Percentiles rank a stretch among this genome's conserved stretches.
These are phyloP conservation scores for Tricholoma bakamatsutake DNA, from an alignment of 768 basidiomycete genomes.

Conservation along the genomic window DNA sequence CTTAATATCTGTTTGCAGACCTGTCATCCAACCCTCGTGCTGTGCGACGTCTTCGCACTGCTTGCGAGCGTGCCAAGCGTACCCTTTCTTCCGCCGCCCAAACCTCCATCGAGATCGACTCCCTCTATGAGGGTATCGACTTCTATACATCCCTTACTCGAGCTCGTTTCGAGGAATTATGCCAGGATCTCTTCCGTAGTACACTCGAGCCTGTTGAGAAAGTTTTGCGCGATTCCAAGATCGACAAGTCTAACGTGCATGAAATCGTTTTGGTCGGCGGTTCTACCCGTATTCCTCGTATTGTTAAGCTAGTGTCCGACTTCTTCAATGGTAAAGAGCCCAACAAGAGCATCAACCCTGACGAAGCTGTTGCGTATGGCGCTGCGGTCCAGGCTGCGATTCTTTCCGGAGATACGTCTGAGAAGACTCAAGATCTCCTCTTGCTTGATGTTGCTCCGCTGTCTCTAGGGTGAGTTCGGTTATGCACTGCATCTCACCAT, in stretches of 20 bases:
- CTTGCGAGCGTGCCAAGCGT: constrained; percentile 98
- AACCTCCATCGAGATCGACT: constrained; percentile 97
- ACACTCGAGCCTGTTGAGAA: constrained; percentile 96
- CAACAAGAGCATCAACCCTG: constrained; percentile 99
- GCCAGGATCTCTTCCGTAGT: constrained; percentile 90
- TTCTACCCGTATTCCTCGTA: constrained; percentile 96
- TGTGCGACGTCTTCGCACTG: constrained; percentile 93
- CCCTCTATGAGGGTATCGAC: constrained; percentile 95
- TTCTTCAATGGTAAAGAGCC: constrained; percentile 99
- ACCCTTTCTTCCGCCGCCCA: constrained; percentile 96
- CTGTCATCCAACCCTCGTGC: constrained; percentile 90
- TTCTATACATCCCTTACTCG: constrained; percentile 98
- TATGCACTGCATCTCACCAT: constrained; percentile 20
- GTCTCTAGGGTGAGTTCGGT: constrained; percentile 50
- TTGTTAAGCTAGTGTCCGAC: constrained; percentile 96
- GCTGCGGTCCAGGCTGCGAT: constrained; percentile 98
- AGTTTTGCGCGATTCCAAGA: constrained; percentile 96
- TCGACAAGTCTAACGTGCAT: constrained; percentile 92
- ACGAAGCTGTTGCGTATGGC: constrained; percentile 98
- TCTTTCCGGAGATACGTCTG: constrained; percentile 95
- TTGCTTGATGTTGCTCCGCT: constrained; percentile 91
- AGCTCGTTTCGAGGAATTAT: constrained; percentile 95
- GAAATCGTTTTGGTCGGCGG: constrained; percentile 98
- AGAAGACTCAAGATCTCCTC: constrained; percentile 94
- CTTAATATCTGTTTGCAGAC: constrained; percentile 37